A percentile compares a stretch with the other conserved stretches of the same genome.
These are phyloP conservation scores for Exophiala sideris DNA, from an alignment of 2,329 filamentous ascomycete genomes.

Conservation along the genomic window DNA sequence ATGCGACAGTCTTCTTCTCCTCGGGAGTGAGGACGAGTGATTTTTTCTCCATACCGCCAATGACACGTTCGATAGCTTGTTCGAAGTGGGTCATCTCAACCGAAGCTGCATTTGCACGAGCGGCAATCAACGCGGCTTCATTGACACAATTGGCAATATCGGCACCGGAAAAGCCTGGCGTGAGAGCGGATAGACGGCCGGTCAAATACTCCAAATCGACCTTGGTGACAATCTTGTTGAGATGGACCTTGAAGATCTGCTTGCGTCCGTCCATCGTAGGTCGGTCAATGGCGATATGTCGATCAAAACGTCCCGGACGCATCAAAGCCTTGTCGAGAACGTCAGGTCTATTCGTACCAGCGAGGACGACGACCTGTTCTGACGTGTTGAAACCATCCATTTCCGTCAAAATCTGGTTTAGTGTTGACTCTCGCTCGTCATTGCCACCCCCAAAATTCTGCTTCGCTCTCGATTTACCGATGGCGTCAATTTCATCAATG, in stretches of 20 bases:
- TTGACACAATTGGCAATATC: conserved; percentile 99
- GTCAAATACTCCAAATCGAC: conserved; percentile 86
- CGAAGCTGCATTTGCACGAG: conserved; percentile 72
- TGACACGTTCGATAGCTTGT: conserved; percentile 93
- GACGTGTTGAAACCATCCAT: conserved; percentile 99
- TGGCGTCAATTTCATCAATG: conserved; percentile 98
- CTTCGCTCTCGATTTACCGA: conserved; percentile 84
- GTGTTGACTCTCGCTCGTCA: conserved; percentile 91
- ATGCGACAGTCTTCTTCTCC: conserved; percentile 94
- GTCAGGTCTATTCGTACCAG: conserved; percentile 93
- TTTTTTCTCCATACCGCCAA: conserved; percentile 96
- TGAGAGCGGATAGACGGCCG: conserved; percentile 84
- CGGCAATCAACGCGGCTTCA: conserved; percentile 92
- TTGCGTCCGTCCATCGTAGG: conserved; percentile 96
- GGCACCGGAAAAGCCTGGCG: conserved; percentile 93
- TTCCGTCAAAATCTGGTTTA: conserved; percentile 97
- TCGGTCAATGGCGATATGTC: conserved; percentile 90
- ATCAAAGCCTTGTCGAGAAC: conserved; percentile 93
- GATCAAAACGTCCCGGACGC: conserved; percentile 93
- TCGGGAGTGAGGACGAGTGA: conserved; percentile 87
- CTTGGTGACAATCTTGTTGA: conserved; percentile 89
- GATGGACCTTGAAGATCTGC: conserved; percentile 92
- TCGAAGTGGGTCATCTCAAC: conserved; percentile 92
- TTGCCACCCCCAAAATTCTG: conserved; percentile 84
- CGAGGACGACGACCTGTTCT: conserved; percentile 93